Evolutionary conservation across 441 rosid genomes (phyloP), one percentile per base, ranked within the genome.

Genomic region (Erodium trifolium): DNA sequence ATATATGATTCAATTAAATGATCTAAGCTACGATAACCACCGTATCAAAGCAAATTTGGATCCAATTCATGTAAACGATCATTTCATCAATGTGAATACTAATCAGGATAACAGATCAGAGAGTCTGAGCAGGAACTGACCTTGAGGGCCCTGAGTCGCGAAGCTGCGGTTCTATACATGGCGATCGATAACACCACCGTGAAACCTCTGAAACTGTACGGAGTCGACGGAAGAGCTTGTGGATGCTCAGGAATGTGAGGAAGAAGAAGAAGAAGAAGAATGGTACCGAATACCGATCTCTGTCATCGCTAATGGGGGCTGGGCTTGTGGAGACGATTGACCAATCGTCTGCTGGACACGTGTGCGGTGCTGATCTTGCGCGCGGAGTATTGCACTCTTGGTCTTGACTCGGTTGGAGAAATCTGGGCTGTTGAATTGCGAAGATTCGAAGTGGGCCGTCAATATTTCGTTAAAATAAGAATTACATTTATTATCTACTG

Each of bases 101-200:
- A 12, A 45, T 45, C 51, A 11, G n/a, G 51, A 45, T 45, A 45
- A 45, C 51, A 45, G 51, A 45, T 45, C 19, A n/a, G 8, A 13
- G 49, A 55, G 63, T 17, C 35, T 45, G n/a, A 8, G 4, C 51
- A 10, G n/a, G 51, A 11, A 84, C 78, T 70, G 74, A 89, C 90
- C 88, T 83, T 86, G 71, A 84, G 78, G 68, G 85, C 55, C 53
- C 83, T 81, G 14, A 86, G 80, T 71, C 89, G 85, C 67, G 78
- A 83, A 66, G 86, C 85, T 63, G 84, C 85, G 7, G 78, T 72
- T 74, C 89, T 83, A 68, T 83, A 82, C 95, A 88, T 87, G 69
- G 68, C 66, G 72, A 77, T 66, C 35, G 74, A 27, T 7, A 27
- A 45, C 69, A 63, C 16, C 41, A 37, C 41, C 41, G 41, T 37